These are phyloP conservation scores for Yarrowia sp. DNA, from an alignment of 805 yeast genomes.

Conservation along the genomic window DNA sequence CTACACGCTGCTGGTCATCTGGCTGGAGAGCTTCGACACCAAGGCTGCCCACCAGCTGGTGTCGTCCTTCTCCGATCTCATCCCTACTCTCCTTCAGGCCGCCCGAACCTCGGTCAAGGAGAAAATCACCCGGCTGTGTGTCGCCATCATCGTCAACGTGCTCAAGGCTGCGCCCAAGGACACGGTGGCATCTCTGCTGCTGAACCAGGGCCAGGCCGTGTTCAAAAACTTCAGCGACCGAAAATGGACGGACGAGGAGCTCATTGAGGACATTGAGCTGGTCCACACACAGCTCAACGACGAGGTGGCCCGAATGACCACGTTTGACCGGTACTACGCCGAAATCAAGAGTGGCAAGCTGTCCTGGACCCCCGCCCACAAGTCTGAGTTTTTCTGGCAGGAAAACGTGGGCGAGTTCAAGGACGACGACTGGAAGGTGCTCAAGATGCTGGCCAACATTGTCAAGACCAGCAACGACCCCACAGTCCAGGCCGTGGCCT, in stretches of 20 bases:
- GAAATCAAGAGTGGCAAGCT: slow-evolving; percentile 82
- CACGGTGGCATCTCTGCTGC: slow-evolving; percentile 69
- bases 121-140: slow-evolving; percentile 84
- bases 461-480: slow-evolving; percentile 48
- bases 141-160: slow-evolving; percentile 64
- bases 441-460: slow-evolving; percentile 62
- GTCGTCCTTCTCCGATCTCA: slow-evolving; percentile 58
- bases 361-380: slow-evolving; percentile 92
- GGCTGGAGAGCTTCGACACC: slow-evolving; percentile 84
- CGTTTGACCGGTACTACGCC: slow-evolving; percentile 88
- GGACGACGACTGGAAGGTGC: slow-evolving; percentile 74
- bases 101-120: slow-evolving; percentile 88
- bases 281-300: slow-evolving; percentile 69
- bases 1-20: slow-evolving; percentile 73
- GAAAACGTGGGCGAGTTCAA: slow-evolving; percentile 80
- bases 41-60: slow-evolving; percentile 58
- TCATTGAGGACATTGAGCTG: slow-evolving; percentile 70
- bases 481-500: slow-evolving; percentile 62
- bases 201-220: slow-evolving; percentile 76
- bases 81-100: slow-evolving; percentile 57
- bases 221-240: slow-evolving; percentile 76
- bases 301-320: slow-evolving; percentile 79
- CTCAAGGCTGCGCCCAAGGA: slow-evolving; percentile 49
- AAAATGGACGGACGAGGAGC: slow-evolving; percentile 94
- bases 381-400: slow-evolving; percentile 86